Evolutionary conservation across 139 green algal species (phyloP), one percentile per base, ranked within the genome.

Genomic region (Ettlia oleoabundans): DNA sequence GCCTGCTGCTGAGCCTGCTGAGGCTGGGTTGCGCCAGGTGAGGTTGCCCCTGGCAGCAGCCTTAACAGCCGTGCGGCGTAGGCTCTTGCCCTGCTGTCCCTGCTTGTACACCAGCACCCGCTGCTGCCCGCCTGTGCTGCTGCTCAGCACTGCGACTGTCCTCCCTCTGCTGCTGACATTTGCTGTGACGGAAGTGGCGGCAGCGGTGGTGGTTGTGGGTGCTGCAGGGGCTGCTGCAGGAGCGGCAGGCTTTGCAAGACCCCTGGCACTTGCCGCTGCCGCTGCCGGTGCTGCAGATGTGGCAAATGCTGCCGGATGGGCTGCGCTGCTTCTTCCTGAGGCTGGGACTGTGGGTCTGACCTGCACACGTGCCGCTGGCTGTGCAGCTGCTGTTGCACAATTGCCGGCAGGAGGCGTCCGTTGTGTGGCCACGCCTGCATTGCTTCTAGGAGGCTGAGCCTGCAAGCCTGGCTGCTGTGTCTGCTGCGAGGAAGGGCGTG

Each of bases 11-110:
- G 55, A 9, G 9, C 55, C 21, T 65, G 9, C 13, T 32, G 32
- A 37, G 9, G 69, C 18, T 52, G 78, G 66, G 33, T 84, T 84
- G 51, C 78, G 65, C 78, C 78, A 84, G 24, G 78, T 78, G 35
- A 84, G 38, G 37, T 6, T 47, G 21, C 52, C 13, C 0, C 37
- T 65, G 1, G 66, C 28, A 33, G 78, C 66, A 6, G 78, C 65
- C 19, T 70, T 77, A 63, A 75, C 63, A 8, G 61, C 63, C 5
- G 63, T 76, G n/a, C 63, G 63, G 4, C 61, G 77, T 32, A 75
- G 33, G 64, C 77, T 82, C 32, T 66, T 82, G 22, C 77, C 64
- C 7, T 52, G 52, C 43, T 33, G 37, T 10, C 37, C 40, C 21
- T 62, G 71, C n/a, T 72, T 58, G 75, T 81, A 81, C n/a, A 81